Evolutionary conservation across 139 green algal genomes (phyloP).

Genomic region (Chara braunii): DNA sequence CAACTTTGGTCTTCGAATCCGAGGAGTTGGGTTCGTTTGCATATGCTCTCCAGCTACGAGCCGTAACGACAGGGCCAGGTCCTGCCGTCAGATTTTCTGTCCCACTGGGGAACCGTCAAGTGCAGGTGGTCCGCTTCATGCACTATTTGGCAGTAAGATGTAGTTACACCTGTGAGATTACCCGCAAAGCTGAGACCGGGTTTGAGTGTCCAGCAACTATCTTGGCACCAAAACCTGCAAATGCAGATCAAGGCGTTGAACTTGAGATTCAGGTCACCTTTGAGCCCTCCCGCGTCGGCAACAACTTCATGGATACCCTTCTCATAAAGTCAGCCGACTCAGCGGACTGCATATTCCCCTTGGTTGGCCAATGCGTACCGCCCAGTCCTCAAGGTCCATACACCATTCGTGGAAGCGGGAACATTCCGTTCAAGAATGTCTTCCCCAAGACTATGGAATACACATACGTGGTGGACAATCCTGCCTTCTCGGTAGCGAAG

Average conservation of each 20-base stretch:
- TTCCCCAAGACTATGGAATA: slow-evolving; percentile 60
- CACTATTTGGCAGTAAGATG: slow-evolving; percentile 63
- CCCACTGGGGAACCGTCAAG: slow-evolving; percentile 55
- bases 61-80: slow-evolving; percentile 52
- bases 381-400: slow-evolving; percentile 67
- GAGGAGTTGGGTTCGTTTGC: slow-evolving; percentile 58
- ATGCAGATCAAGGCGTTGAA: slow-evolving; percentile 48
- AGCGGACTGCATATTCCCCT: slow-evolving; percentile 58
- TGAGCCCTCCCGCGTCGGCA: slow-evolving; percentile 58
- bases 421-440: slow-evolving; percentile 59
- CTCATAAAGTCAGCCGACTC: slow-evolving; percentile 43
- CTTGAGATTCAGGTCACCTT: slow-evolving; percentile 60
- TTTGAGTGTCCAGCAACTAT: slow-evolving; percentile 45
- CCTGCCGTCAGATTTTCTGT: slow-evolving; percentile 55
- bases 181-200: not conserved
- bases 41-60: slow-evolving; percentile 57
- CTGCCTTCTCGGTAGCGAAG: slow-evolving; percentile 54
- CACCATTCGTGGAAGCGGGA: slow-evolving; percentile 5
- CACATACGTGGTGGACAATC: slow-evolving; percentile 62
- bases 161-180: slow-evolving; percentile 54
- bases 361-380: slow-evolving; percentile 57
- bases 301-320: slow-evolving; percentile 56
- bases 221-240: slow-evolving; percentile 31
- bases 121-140: slow-evolving; percentile 60
- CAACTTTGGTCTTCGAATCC: slow-evolving; percentile 51